Base-by-base conservation (phyloP, 2,329 filamentous ascomycete genomes). In the Aspergillus fischeri region DNA sequence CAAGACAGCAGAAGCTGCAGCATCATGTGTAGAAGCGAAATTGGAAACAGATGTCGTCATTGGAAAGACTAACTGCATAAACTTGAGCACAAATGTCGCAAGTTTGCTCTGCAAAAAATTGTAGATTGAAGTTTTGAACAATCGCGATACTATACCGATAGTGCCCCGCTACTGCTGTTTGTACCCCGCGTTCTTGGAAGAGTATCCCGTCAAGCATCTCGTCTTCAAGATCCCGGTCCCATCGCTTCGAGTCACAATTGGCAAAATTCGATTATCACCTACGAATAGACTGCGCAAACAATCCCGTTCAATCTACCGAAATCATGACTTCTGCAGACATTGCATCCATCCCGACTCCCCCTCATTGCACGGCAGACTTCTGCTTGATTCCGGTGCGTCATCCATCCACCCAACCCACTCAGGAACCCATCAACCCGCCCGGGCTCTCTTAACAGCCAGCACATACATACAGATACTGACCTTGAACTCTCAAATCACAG, bases 311-410 rank as follows among this genome's bases (percentile, higher is more conserved):
- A 50, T 14, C 27, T 14, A 29, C 20, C 21, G 17, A 27, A 49
- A 56, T 27, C 25, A 69, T 68, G 66, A 57, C 62, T 10, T 51
- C 55, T 49, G 56, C 59, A 52, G 64, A 61, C n/a, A 65, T 67
- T 21, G 53, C 60, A 14, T 65, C 63, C 6, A 70, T 75, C 51
- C 68, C 71, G 44, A 93, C 91, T 1, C 92, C 92, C 3, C 78
- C 83, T 55, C 78, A 86, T 56, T 95, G 91, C 76, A 91, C 88
- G 54, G 92, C 89, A 57, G 92, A 97, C 77, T 96, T 97, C 73
- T 97, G 92, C 74, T 81, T 97, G 63, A 88, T 97, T 60, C 92
- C 92, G 1, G 87, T 90, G 69, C 59, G 83, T 77, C 28, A 50
- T 25, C 47, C 20, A 10, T 49, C 24, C 24, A 35, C 51, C 35